Evolutionary conservation across 441 rosid genomes (phyloP), one percentile per base, ranked within the genome.

Genomic region (Pelargonium fulgidum): DNA sequence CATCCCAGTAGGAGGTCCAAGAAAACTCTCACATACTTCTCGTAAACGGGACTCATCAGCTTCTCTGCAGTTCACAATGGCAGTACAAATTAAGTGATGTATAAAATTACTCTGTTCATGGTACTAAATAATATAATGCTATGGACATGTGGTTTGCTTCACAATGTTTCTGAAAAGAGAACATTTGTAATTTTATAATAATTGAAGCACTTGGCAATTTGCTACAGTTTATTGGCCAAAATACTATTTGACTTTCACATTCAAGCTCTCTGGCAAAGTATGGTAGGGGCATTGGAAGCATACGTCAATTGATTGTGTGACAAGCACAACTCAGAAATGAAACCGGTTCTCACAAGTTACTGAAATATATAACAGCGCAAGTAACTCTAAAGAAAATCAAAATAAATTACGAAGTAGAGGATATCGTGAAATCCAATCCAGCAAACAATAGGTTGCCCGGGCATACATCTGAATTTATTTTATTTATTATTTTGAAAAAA

Each of bases 1-100:
- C 92, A 90, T 89, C 65, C 97, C 96, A 75, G 89, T 85, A 10
- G 99, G 99, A 66, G 97, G 99, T 71, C 99, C 97, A 65, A 91
- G 91, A 85, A 92, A 94, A 82, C 87, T 86, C 83, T 94, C 97
- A 62, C 92, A 91, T 20, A 90, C 86, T 85, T 94, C 99, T 62
- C 97, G 87, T 72, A 94, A 79, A 64, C 97, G 90, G 20, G 95
- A 89, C 72, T 94, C 98, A 26, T 91, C 99, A 39, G 96, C 88
- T 84, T 93, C 99, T 81, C 99, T 93, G 88, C 74, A 81, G 65
- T 65, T 61, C 29, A 61, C 9, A 22, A 61, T 20, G 19, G 58
- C 14, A 20, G 39, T 20, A 20, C 39, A 61, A 16, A 50, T 11
- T 50, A 3, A 50, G 9, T 16, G n/a, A 3, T 5, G 5, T 52